A percentile compares a stretch with the other conserved stretches of the same genome.
Evolutionary conservation across 805 yeast genomes (phyloP).

Genomic region (Teunomyces kruisii): DNA sequence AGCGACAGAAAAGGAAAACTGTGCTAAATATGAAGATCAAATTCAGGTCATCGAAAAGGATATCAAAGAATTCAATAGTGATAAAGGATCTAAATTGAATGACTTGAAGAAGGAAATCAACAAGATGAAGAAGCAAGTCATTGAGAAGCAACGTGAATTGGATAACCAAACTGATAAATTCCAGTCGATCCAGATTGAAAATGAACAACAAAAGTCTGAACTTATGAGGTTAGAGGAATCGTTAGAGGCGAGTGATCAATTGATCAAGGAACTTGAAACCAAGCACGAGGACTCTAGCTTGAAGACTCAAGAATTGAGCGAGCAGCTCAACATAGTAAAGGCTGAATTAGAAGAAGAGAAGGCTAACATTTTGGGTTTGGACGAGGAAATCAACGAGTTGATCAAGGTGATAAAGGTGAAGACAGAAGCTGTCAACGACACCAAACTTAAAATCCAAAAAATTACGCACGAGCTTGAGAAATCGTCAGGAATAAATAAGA

Average conservation of each 20-base stretch:
- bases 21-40: conserved; percentile 38
- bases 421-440: conserved; percentile 44
- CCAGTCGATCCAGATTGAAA: conserved; percentile 66
- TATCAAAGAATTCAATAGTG: conserved; percentile 73
- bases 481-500: conserved; percentile 35
- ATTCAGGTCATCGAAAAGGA: conserved; percentile 64
- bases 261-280: conserved; percentile 28
- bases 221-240: conserved; percentile 44
- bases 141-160: conserved; percentile 39
- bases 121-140: conserved; percentile 31
- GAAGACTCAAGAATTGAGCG: conserved; percentile 24
- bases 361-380: conserved; percentile 60
- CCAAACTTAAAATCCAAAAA: conserved; percentile 53
- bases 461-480: conserved; percentile 56
- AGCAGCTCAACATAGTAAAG: conserved; percentile 17
- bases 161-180: conserved; percentile 50
- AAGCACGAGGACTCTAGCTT: background rate
- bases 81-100: conserved; percentile 78
- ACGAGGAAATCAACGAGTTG: conserved; percentile 73
- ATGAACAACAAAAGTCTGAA: conserved; percentile 67
- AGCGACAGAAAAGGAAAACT: conserved; percentile 28
- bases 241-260: conserved; percentile 31
- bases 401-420: conserved; percentile 44
- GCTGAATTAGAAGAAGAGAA: conserved; percentile 52
- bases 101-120: conserved; percentile 56